phyloP scores from a whole-genome alignment of 805 yeast species.

The Jamesozyma lodderae region DNA sequence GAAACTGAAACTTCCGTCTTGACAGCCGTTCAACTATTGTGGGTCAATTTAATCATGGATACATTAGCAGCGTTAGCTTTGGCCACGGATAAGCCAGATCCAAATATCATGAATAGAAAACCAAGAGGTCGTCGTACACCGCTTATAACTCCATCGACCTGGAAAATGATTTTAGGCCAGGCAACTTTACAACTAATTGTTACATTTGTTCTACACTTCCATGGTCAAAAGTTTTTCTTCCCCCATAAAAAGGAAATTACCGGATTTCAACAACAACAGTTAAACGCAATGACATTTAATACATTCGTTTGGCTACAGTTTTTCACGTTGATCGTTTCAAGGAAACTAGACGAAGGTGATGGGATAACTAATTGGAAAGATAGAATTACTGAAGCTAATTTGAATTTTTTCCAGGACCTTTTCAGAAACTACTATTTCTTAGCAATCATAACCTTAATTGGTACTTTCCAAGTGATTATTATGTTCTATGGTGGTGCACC shows the following conservation, averaged over 20 bases:
- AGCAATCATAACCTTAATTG: constrained; percentile 62
- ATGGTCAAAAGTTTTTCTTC: constrained; percentile 55
- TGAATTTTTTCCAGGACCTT: constrained; percentile 77
- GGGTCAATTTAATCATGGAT: constrained; percentile 98
- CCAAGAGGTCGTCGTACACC: constrained; percentile 80
- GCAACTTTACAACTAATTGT: constrained; percentile 66
- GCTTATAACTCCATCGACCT: constrained; percentile 82
- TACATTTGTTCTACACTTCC: constrained; percentile 76
- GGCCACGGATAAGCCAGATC: constrained; percentile 95
- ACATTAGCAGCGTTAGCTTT: constrained; percentile 95
- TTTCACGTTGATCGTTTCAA: constrained; percentile 82
- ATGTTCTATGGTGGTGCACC: constrained; percentile 98
- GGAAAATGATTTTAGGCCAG: constrained; percentile 97
- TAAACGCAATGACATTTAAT: constrained; percentile 84
- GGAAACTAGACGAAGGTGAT: constrained; percentile 84
- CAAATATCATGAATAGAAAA: constrained; percentile 61
- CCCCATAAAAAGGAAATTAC: constrained; percentile 21
- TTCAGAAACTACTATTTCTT: constrained; percentile 78
- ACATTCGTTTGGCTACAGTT: constrained; percentile 97
- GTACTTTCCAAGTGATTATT: constrained; percentile 75
- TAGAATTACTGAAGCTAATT: constrained; percentile 52
- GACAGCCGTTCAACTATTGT: constrained; percentile 92
- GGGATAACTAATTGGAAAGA: constrained; percentile 48
- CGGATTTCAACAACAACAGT: constrained; percentile 44
- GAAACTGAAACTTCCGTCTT: constrained; percentile 73